Base-by-base conservation (phyloP, 2,329 filamentous ascomycete genomes). In the Zymoseptoria passerinii region DNA sequence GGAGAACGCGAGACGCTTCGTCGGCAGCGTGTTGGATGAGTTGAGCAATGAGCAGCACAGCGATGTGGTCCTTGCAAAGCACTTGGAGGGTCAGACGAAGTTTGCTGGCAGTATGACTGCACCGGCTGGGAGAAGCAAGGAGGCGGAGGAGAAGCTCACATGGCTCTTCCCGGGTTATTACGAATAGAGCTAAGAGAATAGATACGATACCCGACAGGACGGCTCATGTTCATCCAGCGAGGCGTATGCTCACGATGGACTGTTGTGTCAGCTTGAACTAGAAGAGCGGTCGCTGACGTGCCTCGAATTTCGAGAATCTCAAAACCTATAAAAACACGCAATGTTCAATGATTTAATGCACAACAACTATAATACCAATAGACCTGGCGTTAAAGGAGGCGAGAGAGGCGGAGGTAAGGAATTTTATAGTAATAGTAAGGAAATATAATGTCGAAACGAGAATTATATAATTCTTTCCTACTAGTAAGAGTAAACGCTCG, bases 141-240 rank as follows among this genome's bases (percentile, higher is more conserved):
- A 92, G 73, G 89, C 88, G 1, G 81, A 88, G 75, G 83, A 89
- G 81, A 92, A 85, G 76, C 77, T 96, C 55, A 82, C 87, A 69
- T 99, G 88, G 80, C 76, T 99, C 58, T 97, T 96, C 77, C 91
- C 92, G 1, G 88, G 86, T 1, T 91, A 92, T 73, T 90, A 82
- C 65, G 74, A 79, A 51, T 79, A 62, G 52, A 23, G 23, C 23
- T 23, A 23, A 23, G 23, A 49, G 9, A 19, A 51, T 28, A 44
- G 35, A 44, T 44, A 16, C 35, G 7, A 44, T 44, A 44, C 35
- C 35, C 35, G 13, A 44, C 23, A n/a, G 35, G 35, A 44, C 13
- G 13, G 13, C 4, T 16, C 35, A 10, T 44, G 35, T 44, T 16
- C n/a, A 16, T 44, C 13, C 35, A n/a, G 35, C 35, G 35, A 44